A percentile compares a stretch with the other conserved stretches of the same genome.
Conservation (phyloP, 2,329 filamentous ascomycete genomes). For the Alternaria sp. region DNA sequence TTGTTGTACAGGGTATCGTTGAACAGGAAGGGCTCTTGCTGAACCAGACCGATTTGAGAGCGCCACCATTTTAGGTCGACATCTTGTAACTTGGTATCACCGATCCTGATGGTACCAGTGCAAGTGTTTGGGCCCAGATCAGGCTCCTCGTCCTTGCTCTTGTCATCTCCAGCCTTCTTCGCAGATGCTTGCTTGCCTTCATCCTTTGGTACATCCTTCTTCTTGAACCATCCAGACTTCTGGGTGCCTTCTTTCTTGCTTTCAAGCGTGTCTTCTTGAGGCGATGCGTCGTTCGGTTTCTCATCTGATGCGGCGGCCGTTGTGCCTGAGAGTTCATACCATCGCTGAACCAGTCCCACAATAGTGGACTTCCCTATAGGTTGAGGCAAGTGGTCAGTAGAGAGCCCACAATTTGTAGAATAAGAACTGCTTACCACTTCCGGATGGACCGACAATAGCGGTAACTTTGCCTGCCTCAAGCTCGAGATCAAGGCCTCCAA, state of each 20-base stretch:
- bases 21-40: slow-evolving; percentile 52
- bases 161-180: not conserved
- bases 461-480: slow-evolving; percentile 71
- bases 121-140: slow-evolving; percentile 41
- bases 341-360: slow-evolving; percentile 72
- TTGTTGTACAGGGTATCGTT: slow-evolving; percentile 51
- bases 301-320: slow-evolving; percentile 13
- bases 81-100: slow-evolving; percentile 32
- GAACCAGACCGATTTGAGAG: slow-evolving; percentile 53
- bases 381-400: not conserved
- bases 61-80: slow-evolving; percentile 54
- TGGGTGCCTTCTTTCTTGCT: slow-evolving; percentile 15
- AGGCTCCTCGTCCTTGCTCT: slow-evolving; percentile 21
- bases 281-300: not conserved
- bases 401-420: not conserved
- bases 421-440: slow-evolving; percentile 4
- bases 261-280: not conserved
- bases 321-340: slow-evolving; percentile 65
- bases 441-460: slow-evolving; percentile 74
- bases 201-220: slow-evolving; percentile 12
- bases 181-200: not conserved
- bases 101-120: slow-evolving; percentile 40
- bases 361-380: slow-evolving; percentile 75
- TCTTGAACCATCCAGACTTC: slow-evolving; percentile 19
- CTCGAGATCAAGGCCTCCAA: slow-evolving; percentile 64